Base-by-base conservation (phyloP, 2,329 filamentous ascomycete genomes). In the Ophiostoma pallidulum region DNA sequence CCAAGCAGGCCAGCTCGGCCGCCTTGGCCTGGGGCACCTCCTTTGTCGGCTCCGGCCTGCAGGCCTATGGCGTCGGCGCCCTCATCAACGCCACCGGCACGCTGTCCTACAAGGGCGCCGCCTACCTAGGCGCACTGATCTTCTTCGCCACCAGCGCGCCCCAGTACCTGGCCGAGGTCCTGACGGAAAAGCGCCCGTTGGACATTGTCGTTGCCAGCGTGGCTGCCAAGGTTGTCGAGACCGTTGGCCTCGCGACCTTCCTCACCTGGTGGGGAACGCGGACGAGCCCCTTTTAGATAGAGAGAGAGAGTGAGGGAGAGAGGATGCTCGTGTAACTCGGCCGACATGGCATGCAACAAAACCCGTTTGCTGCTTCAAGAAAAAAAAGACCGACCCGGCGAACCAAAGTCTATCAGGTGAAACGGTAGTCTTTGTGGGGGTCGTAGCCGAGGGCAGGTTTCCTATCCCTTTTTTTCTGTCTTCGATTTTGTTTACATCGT, bases 221-320 rank as follows among this genome's bases (percentile, higher is more conserved):
- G 53, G 70, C 92, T 43, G 84, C 86, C 62, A 90, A 92, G 70
- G 71, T 92, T 58, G 78, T 95, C 58, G 92, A 97, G 79, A 96
- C 92, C 3, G 79, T 97, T 51, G 92, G 91, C 55, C 78, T 97
- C 50, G 89, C 85, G 54, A 66, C 95, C 61, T 88, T 97, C 78
- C 75, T 97, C 60, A 95, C 88, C 64, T 97, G 87, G 85, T 97
- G 91, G 91, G 91, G 91, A 62, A 96, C 91, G 62, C 84, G 86
- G 64, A 92, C 88, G 70, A 91, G 89, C 74, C 88, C 88, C 52
- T 94, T 95, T 68, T 80, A 89, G 63, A n/a, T n/a, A n/a, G n/a
- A n/a, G n/a, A n/a, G n/a, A n/a, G n/a, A n/a, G n/a, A n/a, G n/a
- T n/a, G n/a, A n/a, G n/a, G n/a, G n/a, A n/a, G n/a, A n/a, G n/a